Conservation (phyloP, 2,329 filamentous ascomycete genomes). For the Trichoderma atroviride region DNA sequence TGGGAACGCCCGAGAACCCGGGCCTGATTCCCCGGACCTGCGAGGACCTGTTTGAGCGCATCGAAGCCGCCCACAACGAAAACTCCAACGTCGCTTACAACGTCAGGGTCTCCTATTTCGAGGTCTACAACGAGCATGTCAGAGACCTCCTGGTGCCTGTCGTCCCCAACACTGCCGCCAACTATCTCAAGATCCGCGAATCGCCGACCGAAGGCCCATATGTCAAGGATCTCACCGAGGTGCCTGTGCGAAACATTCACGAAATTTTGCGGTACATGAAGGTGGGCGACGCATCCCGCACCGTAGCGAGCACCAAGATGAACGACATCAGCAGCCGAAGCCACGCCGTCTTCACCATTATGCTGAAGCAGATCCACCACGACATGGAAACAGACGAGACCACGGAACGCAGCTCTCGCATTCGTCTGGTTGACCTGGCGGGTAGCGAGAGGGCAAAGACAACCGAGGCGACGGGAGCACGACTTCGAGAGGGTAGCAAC, state of each 20-base stretch:
- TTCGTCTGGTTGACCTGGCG: conserved; percentile 91
- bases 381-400: conserved; percentile 97
- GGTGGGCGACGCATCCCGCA: conserved; percentile 83
- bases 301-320: conserved; percentile 95
- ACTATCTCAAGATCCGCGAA: conserved; percentile 97
- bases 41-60: conserved; percentile 92
- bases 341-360: conserved; percentile 97
- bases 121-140: conserved; percentile 99
- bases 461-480: conserved; percentile 89
- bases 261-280: conserved; percentile 93
- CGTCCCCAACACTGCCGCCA: conserved; percentile 68
- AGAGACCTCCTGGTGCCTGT: conserved; percentile 86
- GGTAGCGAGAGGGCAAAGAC: conserved; percentile 94
- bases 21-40: conserved; percentile 95
- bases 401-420: conserved; percentile 90
- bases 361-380: conserved; percentile 97
- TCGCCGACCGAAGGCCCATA: conserved; percentile 94
- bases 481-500: conserved; percentile 91
- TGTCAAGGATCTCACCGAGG: conserved; percentile 93
- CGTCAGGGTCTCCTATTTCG: conserved; percentile 96
- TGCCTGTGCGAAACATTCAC: conserved; percentile 81
- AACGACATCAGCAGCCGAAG: conserved; percentile 97
- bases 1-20: conserved; percentile 83
- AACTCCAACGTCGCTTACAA: conserved; percentile 94
- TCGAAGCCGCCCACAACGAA: conserved; percentile 74